Evolutionary conservation across 352 stramenopile genomes (phyloP).

Genomic region (Pythium aristosporum): DNA sequence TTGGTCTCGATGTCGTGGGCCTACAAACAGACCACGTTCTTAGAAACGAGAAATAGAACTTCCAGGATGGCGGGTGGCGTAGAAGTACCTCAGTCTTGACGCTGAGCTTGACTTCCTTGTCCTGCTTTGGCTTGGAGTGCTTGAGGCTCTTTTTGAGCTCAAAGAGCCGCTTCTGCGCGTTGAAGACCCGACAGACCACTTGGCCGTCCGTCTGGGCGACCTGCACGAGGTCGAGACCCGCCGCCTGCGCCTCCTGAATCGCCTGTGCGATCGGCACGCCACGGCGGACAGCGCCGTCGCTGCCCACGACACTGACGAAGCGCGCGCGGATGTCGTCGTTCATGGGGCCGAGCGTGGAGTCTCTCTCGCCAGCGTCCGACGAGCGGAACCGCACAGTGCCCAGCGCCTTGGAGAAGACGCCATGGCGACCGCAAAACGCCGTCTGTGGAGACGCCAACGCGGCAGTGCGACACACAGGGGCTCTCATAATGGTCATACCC

Average conservation of each 20-base stretch:
- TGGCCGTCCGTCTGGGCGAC: conserved; percentile 45
- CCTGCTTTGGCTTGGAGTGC: conserved; percentile 58
- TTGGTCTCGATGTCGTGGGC: conserved; percentile 71
- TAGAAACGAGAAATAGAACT: neutral
- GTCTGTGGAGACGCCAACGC: neutral
- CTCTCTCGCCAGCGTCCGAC: neutral
- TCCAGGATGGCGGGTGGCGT: too few relatives aligned
- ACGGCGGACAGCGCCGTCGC: conserved; percentile 47
- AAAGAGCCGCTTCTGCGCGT: conserved; percentile 75
- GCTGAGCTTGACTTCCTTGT: conserved; percentile 72
- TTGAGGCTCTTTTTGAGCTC: conserved; percentile 67
- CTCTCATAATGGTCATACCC: neutral
- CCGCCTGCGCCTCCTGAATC: conserved; percentile 42
- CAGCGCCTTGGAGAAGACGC: neutral
- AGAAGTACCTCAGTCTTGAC: conserved; percentile 63
- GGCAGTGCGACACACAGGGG: neutral
- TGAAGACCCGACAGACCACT: conserved; percentile 64
- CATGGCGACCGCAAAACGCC: neutral
- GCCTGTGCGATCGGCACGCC: conserved; percentile 55
- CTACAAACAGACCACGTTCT: conserved; percentile 24
- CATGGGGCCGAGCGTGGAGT: conserved; percentile 33
- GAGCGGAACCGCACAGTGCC: conserved; percentile 11
- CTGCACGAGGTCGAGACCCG: conserved; percentile 74
- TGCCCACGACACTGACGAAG: conserved; percentile 53
- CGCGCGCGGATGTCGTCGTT: conserved; percentile 63